A percentile compares a stretch with the other conserved stretches of the same genome.
Conservation (phyloP, 73 alveolate species). For the Diophrys sp. region DNA sequence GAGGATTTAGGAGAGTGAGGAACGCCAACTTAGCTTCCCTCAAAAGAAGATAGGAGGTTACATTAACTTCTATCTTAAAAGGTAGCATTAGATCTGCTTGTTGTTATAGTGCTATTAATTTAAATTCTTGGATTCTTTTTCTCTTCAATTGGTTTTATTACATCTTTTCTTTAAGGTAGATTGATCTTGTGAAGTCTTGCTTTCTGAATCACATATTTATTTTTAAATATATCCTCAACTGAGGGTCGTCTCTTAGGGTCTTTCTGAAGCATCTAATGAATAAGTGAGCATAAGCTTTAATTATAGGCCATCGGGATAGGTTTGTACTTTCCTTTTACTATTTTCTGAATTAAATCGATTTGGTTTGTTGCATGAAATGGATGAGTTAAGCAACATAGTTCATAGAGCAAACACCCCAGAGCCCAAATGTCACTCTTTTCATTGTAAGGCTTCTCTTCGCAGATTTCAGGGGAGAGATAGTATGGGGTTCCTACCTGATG, state of each 20-base stretch:
- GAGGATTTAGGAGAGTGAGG: too few species aligned
- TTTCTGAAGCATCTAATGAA: constrained; percentile 29
- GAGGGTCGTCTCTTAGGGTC: not conserved
- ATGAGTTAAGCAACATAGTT: constrained; percentile 9
- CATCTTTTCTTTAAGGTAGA: not conserved
- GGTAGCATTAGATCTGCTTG: too few species aligned
- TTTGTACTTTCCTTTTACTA: constrained; percentile 32
- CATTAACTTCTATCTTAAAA: too few species aligned
- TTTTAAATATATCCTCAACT: not conserved
- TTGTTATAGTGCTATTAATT: too few species aligned
- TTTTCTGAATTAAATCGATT: constrained; percentile 13
- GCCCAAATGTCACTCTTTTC: constrained; percentile 84
- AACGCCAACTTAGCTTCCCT: too few species aligned
- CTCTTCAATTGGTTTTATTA: too few species aligned
- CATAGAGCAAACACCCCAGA: constrained; percentile 37
- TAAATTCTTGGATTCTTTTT: too few species aligned
- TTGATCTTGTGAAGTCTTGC: not conserved
- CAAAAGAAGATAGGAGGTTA: too few species aligned
- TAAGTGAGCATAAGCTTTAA: constrained; percentile 58
- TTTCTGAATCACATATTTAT: not conserved
- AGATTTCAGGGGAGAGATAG: constrained; percentile 97
- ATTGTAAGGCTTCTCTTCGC: constrained; percentile 92
- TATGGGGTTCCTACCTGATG: constrained; percentile 89
- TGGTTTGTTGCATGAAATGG: constrained; percentile 18
- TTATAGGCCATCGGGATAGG: constrained; percentile 81